A percentile compares a stretch with the other conserved stretches of the same genome.
phyloP scores from a whole-genome alignment of 1,139 yeast species.

The Meyerozyma athensensis region DNA sequence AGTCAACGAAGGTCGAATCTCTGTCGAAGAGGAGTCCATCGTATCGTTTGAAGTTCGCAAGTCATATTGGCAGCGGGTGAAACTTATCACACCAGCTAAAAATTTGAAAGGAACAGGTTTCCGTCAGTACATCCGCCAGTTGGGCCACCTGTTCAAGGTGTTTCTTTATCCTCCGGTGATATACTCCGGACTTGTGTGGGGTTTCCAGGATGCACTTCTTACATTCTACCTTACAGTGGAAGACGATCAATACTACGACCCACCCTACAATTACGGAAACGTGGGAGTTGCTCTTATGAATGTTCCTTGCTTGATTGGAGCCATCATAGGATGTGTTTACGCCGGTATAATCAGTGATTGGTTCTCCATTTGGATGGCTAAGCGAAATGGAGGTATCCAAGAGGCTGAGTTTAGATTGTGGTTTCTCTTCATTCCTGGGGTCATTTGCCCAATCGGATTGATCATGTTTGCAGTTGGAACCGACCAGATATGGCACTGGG shows the following conservation, averaged over 20 bases:
- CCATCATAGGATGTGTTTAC: constrained; percentile 34
- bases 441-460: constrained; percentile 33
- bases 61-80: constrained; percentile 19
- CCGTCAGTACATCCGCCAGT: constrained; percentile 23
- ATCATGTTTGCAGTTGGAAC: constrained; percentile 35
- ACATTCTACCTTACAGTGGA: constrained; percentile 37
- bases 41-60: constrained; percentile 18
- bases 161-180: constrained; percentile 33
- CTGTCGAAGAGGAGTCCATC: constrained; percentile 5
- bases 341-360: constrained; percentile 36
- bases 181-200: constrained; percentile 34
- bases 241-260: constrained; percentile 27
- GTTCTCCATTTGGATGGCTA: constrained; percentile 36
- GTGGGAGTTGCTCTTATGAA: constrained; percentile 34
- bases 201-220: constrained; percentile 34
- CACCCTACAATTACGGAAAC: constrained; percentile 29
- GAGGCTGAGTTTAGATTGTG: constrained; percentile 36
- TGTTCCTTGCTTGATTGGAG: constrained; percentile 35
- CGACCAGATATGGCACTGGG: constrained; percentile 27
- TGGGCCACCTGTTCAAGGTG: constrained; percentile 24
- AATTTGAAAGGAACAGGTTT: constrained; percentile 20
- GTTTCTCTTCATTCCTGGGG: constrained; percentile 31
- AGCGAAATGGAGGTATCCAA: constrained; percentile 30
- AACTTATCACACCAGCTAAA: constrained; percentile 21
- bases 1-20: not conserved